phyloP scores from a whole-genome alignment of 495 filamentous ascomycete species.

The Penicillium fimorum region DNA sequence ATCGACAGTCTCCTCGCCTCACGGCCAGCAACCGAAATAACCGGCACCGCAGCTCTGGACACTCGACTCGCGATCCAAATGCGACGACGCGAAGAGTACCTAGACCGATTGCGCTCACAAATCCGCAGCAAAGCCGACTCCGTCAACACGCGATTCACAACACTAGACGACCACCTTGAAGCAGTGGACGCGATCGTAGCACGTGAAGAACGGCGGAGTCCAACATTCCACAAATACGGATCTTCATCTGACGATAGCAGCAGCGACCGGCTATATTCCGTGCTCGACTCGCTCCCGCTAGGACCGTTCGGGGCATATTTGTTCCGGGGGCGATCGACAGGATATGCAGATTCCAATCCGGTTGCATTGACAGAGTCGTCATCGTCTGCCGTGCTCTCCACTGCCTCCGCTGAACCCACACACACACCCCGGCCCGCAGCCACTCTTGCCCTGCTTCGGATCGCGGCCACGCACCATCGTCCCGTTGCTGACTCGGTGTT shows the following conservation, averaged over 20 bases:
- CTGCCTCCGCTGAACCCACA: background rate
- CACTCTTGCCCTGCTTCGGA: constrained; percentile 21
- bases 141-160: constrained; percentile 34
- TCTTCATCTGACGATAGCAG: background rate
- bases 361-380: constrained; percentile 5
- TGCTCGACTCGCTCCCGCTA: constrained; percentile 21
- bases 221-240: background rate
- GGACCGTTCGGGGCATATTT: constrained; percentile 14
- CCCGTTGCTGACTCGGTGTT: constrained; percentile 24
- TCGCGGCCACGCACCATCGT: constrained; percentile 25
- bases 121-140: constrained; percentile 41
- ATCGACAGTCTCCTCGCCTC: constrained; percentile 40
- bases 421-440: constrained; percentile 7
- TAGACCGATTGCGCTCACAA: constrained; percentile 37
- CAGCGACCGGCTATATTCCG: constrained; percentile 5
- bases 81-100: constrained; percentile 37
- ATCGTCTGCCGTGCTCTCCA: constrained; percentile 5
- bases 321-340: constrained; percentile 14
- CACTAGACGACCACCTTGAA: constrained; percentile 44
- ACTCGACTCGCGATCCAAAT: constrained; percentile 37
- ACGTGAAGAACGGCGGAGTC: constrained; percentile 23
- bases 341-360: constrained; percentile 11
- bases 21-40: constrained; percentile 12
- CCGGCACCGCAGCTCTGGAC: constrained; percentile 24
- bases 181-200: constrained; percentile 37